Percentiles rank a stretch among this genome's conserved stretches.
phyloP scores from a whole-genome alignment of 495 filamentous ascomycete genomes.

The Penicillium atrosanguineum region DNA sequence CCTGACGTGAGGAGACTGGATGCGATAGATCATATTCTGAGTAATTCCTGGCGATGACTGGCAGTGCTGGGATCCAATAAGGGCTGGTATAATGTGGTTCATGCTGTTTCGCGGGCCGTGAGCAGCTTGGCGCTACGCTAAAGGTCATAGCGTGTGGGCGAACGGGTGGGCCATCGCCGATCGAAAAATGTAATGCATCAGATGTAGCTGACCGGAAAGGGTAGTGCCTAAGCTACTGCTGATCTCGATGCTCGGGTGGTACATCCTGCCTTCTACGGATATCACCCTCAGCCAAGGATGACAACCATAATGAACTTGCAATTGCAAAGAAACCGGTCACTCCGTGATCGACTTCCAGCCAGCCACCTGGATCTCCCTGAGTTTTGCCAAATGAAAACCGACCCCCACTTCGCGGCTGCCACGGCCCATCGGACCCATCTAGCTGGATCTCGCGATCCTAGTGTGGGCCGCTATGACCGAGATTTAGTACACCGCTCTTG shows the following conservation, averaged over 20 bases:
- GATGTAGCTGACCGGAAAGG: slow-evolving; percentile 5
- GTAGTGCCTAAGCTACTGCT: background rate
- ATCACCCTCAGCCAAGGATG: background rate
- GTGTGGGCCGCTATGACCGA: slow-evolving; percentile 17
- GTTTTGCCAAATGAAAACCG: slow-evolving; percentile 1
- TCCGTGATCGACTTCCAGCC: slow-evolving; percentile 15
- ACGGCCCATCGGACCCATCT: slow-evolving; percentile 8
- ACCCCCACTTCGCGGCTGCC: slow-evolving; percentile 12
- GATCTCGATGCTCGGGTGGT: background rate
- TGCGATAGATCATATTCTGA: slow-evolving; percentile 22
- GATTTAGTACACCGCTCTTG: slow-evolving; percentile 24
- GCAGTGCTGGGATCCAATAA: slow-evolving; percentile 18
- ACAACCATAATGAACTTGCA: background rate
- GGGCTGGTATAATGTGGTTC: slow-evolving; percentile 11
- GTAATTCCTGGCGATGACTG: slow-evolving; percentile 19
- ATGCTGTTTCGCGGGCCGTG: slow-evolving; percentile 15
- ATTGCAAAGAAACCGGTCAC: slow-evolving; percentile 4
- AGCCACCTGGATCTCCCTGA: slow-evolving; percentile 8
- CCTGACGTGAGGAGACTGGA: slow-evolving; percentile 12
- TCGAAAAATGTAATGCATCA: background rate
- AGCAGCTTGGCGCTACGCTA: slow-evolving; percentile 4
- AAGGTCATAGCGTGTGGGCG: slow-evolving; percentile 21
- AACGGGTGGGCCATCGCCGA: slow-evolving; percentile 29
- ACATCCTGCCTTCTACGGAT: background rate
- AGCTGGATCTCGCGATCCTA: slow-evolving; percentile 20